Base-by-base conservation (phyloP, 768 basidiomycete species). In the Mycena vitilis region DNA sequence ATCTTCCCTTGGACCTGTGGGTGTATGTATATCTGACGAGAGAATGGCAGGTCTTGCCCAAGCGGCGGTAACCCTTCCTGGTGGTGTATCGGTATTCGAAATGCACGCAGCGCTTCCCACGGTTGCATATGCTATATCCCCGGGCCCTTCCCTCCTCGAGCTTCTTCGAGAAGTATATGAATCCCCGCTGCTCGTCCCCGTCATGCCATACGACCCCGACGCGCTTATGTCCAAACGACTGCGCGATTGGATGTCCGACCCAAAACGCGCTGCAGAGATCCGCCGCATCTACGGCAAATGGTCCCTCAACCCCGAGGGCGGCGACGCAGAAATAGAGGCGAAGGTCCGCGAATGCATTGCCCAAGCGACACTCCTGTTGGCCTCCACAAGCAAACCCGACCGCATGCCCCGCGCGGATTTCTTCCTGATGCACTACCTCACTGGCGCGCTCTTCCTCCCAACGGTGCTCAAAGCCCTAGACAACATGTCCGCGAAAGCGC, bases 341-440 rank as follows among this genome's bases (percentile, higher is more conserved):
- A 69, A 64, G 45, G 30, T 64, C 25, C 18, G 45, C 9, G 63
- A 69, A 36, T 63, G 57, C 44, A 16, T 64, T 9, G 45, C 22
- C 5, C 68, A 69, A 10, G 55, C 62, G 1, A 55, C 63, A 0
- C 58, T 69, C 1, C 25, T 69, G 7, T 8, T 69, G 9, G 56
- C 34, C 7, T 25, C 49, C 38, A 69, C 63, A 3, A 56, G 63
- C 8, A 57, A 58, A 25, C 47, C 38, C 2, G 48, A 38, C 5
- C 20, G 34, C 5, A n/a, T 38, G 40, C 56, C 56, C 22, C 37
- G 65, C 48, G n/a, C 47, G 44, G 55, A 69, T 36, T 69, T 69
- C 22, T 54, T 60, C 49, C 20, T 69, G 18, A 69, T 69, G 68
- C 63, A 69, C 44, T 47, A 51, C 30, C 48, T 69, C 34, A 69